These are phyloP conservation scores for Xylogone sp. DNA, from an alignment of 2,329 filamentous ascomycete species.

Conservation along the genomic window DNA sequence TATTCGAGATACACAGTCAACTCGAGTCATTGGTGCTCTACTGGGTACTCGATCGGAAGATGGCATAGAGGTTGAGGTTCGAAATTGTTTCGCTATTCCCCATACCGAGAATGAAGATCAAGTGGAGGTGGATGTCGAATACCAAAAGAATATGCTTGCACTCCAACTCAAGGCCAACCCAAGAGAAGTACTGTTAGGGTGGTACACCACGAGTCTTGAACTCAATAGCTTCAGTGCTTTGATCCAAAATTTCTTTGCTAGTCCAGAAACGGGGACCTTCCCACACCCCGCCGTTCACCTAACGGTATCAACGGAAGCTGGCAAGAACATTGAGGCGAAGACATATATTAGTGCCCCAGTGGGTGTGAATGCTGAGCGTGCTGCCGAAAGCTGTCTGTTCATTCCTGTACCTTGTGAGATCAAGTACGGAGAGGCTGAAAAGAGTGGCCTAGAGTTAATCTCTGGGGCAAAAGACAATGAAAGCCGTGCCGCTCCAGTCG, in stretches of 20 bases:
- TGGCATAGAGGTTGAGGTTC: conserved; percentile 92
- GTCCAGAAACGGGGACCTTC: conserved; percentile 94
- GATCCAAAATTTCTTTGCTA: conserved; percentile 99
- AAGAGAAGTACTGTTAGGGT: conserved; percentile 90
- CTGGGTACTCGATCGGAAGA: conserved; percentile 93
- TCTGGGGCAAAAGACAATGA: conserved; percentile 77
- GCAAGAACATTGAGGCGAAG: conserved; percentile 82
- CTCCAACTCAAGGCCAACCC: conserved; percentile 92
- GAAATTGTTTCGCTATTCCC: conserved; percentile 94
- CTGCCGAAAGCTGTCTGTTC: conserved; percentile 94
- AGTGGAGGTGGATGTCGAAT: conserved; percentile 99
- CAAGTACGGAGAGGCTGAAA: conserved; percentile 77
- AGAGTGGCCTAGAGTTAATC: conserved; percentile 77
- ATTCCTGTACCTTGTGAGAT: conserved; percentile 96
- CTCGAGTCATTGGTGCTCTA: conserved; percentile 94
- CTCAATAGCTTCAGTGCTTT: conserved; percentile 98
- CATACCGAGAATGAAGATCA: conserved; percentile 98
- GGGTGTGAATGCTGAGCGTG: conserved; percentile 89
- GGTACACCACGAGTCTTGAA: conserved; percentile 97
- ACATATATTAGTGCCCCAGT: conserved; percentile 96
- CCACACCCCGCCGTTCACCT: conserved; percentile 97
- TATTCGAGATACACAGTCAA: conserved; percentile 67
- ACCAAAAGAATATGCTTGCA: conserved; percentile 98
- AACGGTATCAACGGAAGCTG: conserved; percentile 86
- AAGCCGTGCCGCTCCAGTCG: conserved; percentile 66